Evolutionary conservation across 139 green algal species (phyloP).

Genomic region (Chlamydomonas incerta): DNA sequence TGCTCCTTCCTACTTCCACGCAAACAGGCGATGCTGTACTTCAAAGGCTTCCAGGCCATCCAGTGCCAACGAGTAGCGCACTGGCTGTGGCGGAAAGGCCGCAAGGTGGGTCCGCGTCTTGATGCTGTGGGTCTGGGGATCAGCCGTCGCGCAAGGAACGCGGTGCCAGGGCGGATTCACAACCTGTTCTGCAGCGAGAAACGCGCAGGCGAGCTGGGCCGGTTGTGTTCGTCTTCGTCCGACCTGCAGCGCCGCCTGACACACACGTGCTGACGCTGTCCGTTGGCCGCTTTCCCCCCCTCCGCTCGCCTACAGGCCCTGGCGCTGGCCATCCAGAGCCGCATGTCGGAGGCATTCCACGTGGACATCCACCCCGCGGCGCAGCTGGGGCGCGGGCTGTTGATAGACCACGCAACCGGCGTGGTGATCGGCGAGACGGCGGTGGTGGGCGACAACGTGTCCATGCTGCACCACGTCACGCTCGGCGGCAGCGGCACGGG

Average conservation of each 20-base stretch:
- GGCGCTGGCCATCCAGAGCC: slow-evolving; percentile 81
- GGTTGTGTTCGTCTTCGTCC: no score
- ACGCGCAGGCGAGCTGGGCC: no score
- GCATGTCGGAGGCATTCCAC: slow-evolving; percentile 82
- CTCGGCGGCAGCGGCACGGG: slow-evolving; percentile 90
- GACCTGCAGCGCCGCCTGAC: no score
- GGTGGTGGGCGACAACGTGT: slow-evolving; percentile 94
- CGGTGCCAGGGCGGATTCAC: no score
- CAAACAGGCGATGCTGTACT: slow-evolving; percentile 93
- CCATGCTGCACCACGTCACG: slow-evolving; percentile 96
- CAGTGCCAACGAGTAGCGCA: slow-evolving; percentile 89
- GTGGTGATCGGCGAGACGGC: slow-evolving; percentile 97
- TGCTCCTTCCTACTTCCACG: no score
- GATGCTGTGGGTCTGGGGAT: no score
- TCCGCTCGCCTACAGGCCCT: slow-evolving; percentile 59
- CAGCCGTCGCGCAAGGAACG: no score
- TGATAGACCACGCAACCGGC: slow-evolving; percentile 95
- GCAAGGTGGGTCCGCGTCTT: slow-evolving; percentile 57
- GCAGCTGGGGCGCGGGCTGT: slow-evolving; percentile 80
- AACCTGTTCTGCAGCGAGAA: no score
- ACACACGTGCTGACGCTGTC: no score
- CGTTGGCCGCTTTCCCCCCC: background rate
- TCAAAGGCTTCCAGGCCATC: slow-evolving; percentile 96
- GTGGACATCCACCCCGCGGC: slow-evolving; percentile 94
- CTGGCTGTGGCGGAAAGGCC: slow-evolving; percentile 80